phyloP scores from a whole-genome alignment of 805 yeast genomes.

The Suhomyces canberraensis region DNA sequence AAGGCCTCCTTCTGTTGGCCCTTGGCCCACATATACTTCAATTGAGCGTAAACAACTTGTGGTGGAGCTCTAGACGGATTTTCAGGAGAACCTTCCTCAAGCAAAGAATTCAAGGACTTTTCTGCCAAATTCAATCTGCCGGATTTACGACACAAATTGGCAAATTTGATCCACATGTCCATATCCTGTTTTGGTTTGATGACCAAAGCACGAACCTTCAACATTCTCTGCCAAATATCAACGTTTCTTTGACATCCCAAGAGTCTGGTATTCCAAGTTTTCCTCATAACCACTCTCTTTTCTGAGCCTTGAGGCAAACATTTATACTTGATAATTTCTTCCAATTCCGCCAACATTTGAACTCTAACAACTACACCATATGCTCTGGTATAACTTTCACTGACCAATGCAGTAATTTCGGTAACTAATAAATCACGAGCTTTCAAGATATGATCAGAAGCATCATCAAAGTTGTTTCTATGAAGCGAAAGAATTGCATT shows the following conservation, averaged over 20 bases:
- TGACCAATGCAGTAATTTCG: slow-evolving; percentile 89
- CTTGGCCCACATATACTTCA: slow-evolving; percentile 95
- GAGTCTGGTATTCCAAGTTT: slow-evolving; percentile 91
- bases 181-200: slow-evolving; percentile 93
- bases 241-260: slow-evolving; percentile 95
- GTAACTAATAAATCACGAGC: slow-evolving; percentile 91
- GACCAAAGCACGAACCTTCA: slow-evolving; percentile 88
- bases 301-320: slow-evolving; percentile 80
- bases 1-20: slow-evolving; percentile 87
- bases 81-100: slow-evolving; percentile 69
- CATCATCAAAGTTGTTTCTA: slow-evolving; percentile 79
- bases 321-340: slow-evolving; percentile 89
- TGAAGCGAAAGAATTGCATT: slow-evolving; percentile 86
- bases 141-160: slow-evolving; percentile 90
- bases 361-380: slow-evolving; percentile 95
- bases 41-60: slow-evolving; percentile 93
- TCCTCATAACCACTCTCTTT: slow-evolving; percentile 71
- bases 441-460: slow-evolving; percentile 68
- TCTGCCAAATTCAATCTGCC: slow-evolving; percentile 92
- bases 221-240: slow-evolving; percentile 97
- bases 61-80: slow-evolving; percentile 84
- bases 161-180: slow-evolving; percentile 98
- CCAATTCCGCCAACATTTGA: slow-evolving; percentile 95
- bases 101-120: slow-evolving; percentile 74
- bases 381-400: slow-evolving; percentile 95